Evolutionary conservation across 2,329 filamentous ascomycete genomes (phyloP), one percentile per base, ranked within the genome.

Genomic region (Erysiphe pulchra): DNA sequence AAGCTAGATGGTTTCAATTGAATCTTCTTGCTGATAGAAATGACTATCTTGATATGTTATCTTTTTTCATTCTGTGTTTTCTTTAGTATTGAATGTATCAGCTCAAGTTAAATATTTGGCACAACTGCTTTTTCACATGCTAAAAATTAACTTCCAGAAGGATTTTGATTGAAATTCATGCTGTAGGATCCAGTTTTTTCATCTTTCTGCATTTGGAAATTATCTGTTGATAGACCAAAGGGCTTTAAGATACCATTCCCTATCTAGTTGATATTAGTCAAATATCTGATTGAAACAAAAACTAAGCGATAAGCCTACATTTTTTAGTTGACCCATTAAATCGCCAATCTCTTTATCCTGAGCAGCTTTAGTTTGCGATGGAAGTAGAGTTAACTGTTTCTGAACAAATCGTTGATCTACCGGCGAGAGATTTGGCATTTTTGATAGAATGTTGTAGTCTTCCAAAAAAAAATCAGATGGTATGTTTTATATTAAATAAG

Each of bases 281-380:
- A 7, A 33, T n/a, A 16, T 20, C 3, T 24, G 20, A 24, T 24
- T 24, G 20, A 24, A 24, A 3, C 3, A 24, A 24, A 3, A 24
- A 6, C 20, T 43, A 30, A 24, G 6, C 20, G 20, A 24, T 45
- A 16, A 44, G 66, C 71, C 63, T 52, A 75, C 73, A 53, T 79
- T 76, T 59, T 92, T 94, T 54, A 98, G 63, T 64, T 95, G 94
- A 16, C 80, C 82, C 85, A 93, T 92, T 85, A 95, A 94, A 63
- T 98, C 87, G 2, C 72, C 77, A 71, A 90, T 83, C 62, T 98
- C 90, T 53, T 70, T 71, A 56, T 93, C 79, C 62, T 85, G 83
- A 1, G 86, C 85, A 16, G 71, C 71, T 51, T 87, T 81, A 44
- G 84, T 70, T 50, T 70, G 68, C 1, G 69, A 64, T 1, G 83